Conservation (phyloP, 495 filamentous ascomycete species). For the Hypoxylon cercidicola region DNA sequence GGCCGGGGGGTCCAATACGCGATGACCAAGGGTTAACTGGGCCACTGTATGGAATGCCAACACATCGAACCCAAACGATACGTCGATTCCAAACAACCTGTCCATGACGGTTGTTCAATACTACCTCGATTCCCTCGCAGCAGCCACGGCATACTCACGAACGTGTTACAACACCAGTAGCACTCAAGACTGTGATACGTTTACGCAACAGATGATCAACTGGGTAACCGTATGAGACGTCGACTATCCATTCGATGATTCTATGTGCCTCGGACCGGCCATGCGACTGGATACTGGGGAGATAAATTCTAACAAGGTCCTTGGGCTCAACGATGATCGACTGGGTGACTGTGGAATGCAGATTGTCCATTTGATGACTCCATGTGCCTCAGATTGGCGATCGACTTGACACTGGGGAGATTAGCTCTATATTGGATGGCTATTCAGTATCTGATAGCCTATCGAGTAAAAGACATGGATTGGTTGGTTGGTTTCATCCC, state of each 20-base stretch:
- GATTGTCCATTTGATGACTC: too few species aligned
- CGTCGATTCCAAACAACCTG: not conserved
- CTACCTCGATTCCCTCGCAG: not conserved
- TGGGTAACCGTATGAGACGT: slow-evolving; percentile 2
- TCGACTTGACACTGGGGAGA: too few species aligned
- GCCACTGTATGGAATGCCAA: too few species aligned
- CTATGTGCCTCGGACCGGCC: slow-evolving; percentile 10
- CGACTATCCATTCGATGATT: slow-evolving; percentile 3
- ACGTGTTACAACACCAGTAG: slow-evolving; percentile 9
- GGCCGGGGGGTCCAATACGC: too few species aligned
- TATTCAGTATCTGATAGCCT: too few species aligned
- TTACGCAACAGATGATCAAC: not conserved
- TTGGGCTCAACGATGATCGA: slow-evolving; percentile 10
- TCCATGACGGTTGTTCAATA: not conserved
- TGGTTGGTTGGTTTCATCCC: too few species aligned
- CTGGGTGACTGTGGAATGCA: too few species aligned
- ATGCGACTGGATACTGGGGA: slow-evolving; percentile 1
- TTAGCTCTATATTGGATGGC: too few species aligned
- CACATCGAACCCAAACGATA: too few species aligned
- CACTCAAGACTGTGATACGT: not conserved
- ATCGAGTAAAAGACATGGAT: too few species aligned
- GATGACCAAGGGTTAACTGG: too few species aligned
- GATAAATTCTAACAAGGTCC: slow-evolving; percentile 8
- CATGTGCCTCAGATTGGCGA: too few species aligned
- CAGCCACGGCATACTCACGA: not conserved